A percentile compares a stretch with the other conserved stretches of the same genome.
These are phyloP conservation scores for Acacia pycnantha DNA, from an alignment of 331 rosid species.

Conservation along the genomic window DNA sequence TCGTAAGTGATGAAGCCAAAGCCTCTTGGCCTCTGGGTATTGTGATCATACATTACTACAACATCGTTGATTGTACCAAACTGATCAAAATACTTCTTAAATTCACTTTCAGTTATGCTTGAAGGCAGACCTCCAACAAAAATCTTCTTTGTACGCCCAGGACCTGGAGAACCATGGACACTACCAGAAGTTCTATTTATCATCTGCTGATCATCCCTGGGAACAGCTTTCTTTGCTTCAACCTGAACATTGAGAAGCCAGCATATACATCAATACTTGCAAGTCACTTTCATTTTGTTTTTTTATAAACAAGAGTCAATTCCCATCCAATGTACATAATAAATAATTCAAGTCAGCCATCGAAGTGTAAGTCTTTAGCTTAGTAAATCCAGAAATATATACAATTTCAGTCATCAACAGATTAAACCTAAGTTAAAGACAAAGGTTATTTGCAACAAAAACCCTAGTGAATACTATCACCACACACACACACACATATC, in stretches of 20 bases:
- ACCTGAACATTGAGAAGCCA: constrained; percentile 65
- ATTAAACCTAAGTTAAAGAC: background rate
- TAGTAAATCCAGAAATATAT: background rate
- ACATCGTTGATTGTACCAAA: constrained; percentile 91
- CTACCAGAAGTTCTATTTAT: constrained; percentile 61
- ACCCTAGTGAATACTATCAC: background rate
- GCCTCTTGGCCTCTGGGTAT: constrained; percentile 98
- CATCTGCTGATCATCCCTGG: constrained; percentile 90
- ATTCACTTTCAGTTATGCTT: constrained; percentile 86
- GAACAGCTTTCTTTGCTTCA: constrained; percentile 99
- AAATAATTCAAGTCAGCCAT: constrained; percentile 6
- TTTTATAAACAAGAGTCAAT: constrained; percentile 1
- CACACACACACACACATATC: background rate
- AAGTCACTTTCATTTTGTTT: constrained; percentile 24
- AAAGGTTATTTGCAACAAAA: background rate
- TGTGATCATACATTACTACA: constrained; percentile 98
- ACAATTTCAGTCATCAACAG: background rate
- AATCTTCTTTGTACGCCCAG: constrained; percentile 90
- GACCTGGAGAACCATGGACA: constrained; percentile 74
- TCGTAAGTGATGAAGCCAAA: constrained; percentile 95
- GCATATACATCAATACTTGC: constrained; percentile 34
- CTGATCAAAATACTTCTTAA: constrained; percentile 89
- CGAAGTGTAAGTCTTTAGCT: background rate
- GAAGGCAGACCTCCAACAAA: constrained; percentile 97
- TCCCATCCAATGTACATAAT: constrained; percentile 39